Evolutionary conservation across 441 rosid species (phyloP), one percentile per base, ranked within the genome.

Genomic region (Erodium moschatum): DNA sequence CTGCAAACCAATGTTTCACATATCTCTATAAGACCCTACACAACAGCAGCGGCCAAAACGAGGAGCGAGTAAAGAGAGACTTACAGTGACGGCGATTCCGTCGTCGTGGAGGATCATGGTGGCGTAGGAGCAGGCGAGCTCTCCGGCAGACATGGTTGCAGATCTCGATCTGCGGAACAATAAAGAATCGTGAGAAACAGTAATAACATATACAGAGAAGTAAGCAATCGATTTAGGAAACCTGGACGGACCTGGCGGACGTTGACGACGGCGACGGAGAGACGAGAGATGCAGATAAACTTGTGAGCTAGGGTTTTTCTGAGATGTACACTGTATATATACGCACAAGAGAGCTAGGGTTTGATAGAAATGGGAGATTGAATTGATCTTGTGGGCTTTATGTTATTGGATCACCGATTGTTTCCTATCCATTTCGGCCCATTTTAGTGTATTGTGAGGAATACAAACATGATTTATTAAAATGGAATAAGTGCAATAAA

Each of bases 1-100:
- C 94, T 88, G 58, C 58, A 12, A 33, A 10, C 40, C 4, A n/a
- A n/a, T n/a, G n/a, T n/a, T 10, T 0, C 50, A 15, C 67, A 3
- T 6, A 27, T 24, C 6, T 10, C 12, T 9, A 44, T 4, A n/a
- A n/a, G n/a, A n/a, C n/a, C n/a, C n/a, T n/a, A n/a, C n/a, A n/a
- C n/a, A n/a, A n/a, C n/a, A n/a, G n/a, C n/a, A n/a, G n/a, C n/a
- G n/a, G n/a, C n/a, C n/a, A n/a, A n/a, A n/a, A n/a, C n/a, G n/a
- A n/a, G n/a, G n/a, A n/a, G n/a, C n/a, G n/a, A n/a, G n/a, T n/a
- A n/a, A n/a, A n/a, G n/a, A 29, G 31, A 29, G 2, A 29, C 31
- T 29, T 29, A 29, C 31, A 29, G 31, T 29, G 31, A 29, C 31
- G 31, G 31, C 31, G 31, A 29, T 29, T 29, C 31, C 31, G 31